phyloP scores from a whole-genome alignment of 176 grass and related monocot species.

The sorghum (Sorghum bicolor) region DNA sequence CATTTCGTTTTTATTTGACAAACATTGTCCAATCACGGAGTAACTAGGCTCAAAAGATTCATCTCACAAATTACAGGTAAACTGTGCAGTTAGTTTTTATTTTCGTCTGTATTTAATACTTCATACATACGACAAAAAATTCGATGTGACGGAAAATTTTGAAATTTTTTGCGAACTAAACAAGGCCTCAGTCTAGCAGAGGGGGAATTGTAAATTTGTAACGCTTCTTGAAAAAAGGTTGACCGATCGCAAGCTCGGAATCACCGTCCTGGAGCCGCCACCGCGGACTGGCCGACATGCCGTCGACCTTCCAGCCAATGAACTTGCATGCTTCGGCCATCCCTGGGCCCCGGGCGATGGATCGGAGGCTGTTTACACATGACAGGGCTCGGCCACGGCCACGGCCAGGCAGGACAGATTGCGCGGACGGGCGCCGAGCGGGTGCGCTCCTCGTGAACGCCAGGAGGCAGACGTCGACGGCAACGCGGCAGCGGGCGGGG shows the following conservation, averaged over 20 bases:
- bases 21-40: no score
- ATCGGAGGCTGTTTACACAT: background rate
- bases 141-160: no score
- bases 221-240: background rate
- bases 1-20: no score
- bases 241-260: background rate
- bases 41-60: no score
- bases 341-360: background rate
- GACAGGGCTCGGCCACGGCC: background rate
- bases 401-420: background rate
- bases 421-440: background rate
- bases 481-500: background rate
- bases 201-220: background rate
- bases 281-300: conserved; percentile 2
- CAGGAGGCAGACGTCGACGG: background rate
- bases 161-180: no score
- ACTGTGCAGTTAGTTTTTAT: no score
- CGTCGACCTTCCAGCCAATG: background rate
- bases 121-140: no score
- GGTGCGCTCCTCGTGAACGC: background rate
- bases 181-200: background rate
- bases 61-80: no score
- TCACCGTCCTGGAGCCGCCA: background rate
- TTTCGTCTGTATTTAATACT: no score
- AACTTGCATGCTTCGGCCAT: background rate